Evolutionary conservation across 768 basidiomycete genomes (phyloP), one percentile per base, ranked within the genome.

Genomic region (Leccinellum rugosiceps): DNA sequence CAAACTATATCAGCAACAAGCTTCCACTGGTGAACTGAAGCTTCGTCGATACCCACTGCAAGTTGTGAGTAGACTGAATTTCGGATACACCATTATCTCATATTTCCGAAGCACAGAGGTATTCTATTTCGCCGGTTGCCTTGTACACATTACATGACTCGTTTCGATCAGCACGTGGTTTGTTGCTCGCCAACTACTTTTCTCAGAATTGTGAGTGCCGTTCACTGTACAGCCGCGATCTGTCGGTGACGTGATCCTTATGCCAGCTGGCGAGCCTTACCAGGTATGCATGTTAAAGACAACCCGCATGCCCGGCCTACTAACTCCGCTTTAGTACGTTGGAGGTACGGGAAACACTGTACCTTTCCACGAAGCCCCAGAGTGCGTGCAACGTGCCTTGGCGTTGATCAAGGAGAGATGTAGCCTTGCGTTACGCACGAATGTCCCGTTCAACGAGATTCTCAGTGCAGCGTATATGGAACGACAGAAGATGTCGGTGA

Each of bases 401-500:
- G 68, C 75, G 2, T 66, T 90, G 30, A 90, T 92, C 44, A 74
- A 83, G 64, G 67, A 70, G 15, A 84, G 86, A 35, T 78, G 86
- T 50, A 58, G 47, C 3, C 70, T 78, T 57, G 81, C 83, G 10
- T 67, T 91, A 14, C 63, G 59, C 2, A 59, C 55, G 15, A 53
- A 69, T 11, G 63, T 72, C 25, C 63, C 71, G 0, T 92, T 92
- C 74, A 93, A 93, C 62, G 90, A 93, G 70, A 78, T 93, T 34
- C 77, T 93, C 30, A 86, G 85, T 57, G 88, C 86, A 47, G 90
- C 88, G 1, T 93, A 93, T 64, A 91, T 92, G 88, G 87, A 90
- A 65, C 78, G 82, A 56, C 91, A 92, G 69, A 88, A 80, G 67
- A 93, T 93, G 90, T 81, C 88, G 50, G 90, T 90, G 67, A 65